Base-by-base conservation (phyloP, 257 asterid species). In the Leptodermis oblonga region DNA sequence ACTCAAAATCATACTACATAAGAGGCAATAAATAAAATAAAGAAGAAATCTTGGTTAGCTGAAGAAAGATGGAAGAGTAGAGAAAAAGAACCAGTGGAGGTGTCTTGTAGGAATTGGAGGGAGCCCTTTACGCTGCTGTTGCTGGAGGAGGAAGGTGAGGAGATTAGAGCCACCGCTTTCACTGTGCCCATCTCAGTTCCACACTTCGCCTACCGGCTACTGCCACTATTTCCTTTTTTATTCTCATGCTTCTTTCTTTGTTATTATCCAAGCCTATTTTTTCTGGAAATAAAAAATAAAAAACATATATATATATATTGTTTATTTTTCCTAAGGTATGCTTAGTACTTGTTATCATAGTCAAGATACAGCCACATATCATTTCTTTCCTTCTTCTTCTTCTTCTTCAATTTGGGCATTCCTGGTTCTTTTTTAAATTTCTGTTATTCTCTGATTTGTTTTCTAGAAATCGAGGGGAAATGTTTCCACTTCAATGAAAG, bases 81-180 rank as follows among this genome's bases (percentile, higher is more conserved):
- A 41, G n/a, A 41, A 12, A 20, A 28, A 3, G 14, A 64, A 85
- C 96, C 92, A 43, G 79, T 52, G 33, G 92, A 23, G 45, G 92
- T 17, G 58, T 79, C 77, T 55, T 86, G 97, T 49, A 76, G 70
- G 80, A 92, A 92, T 6, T 86, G 87, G 61, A 92, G 70, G 74
- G 85, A 75, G 67, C 98, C 98, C 80, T 74, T 90, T 22, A 92
- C 81, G 77, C 45, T 72, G 56, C 73, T 77, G 70, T 54, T 77
- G 79, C 95, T 92, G 41, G 60, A 34, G 69, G 39, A 33, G 83
- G 93, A 83, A 81, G 28, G 22, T 26, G 46, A 39, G 83, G 95
- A 84, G 83, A 92, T 81, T 30, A 88, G 74, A 36, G 91, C 96
- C 82, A 92, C 95, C 77, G 95, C 98, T 80, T 86, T 92, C 73